phyloP scores from a whole-genome alignment of 2,329 filamentous ascomycete species.

The Xylariaceae sp. region DNA sequence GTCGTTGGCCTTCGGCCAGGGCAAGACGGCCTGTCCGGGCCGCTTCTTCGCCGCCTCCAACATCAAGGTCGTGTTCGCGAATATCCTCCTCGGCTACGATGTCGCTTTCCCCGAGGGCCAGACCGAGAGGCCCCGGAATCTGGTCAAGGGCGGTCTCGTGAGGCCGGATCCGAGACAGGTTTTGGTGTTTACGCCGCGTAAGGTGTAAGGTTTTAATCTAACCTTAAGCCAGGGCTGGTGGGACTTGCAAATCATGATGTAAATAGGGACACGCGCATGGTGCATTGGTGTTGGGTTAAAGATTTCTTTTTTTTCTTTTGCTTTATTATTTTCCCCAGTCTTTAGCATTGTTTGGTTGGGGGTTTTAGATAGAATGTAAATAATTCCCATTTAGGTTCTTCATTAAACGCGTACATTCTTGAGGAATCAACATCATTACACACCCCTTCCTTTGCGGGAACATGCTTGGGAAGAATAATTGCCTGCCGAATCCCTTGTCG shows the following conservation, averaged over 20 bases:
- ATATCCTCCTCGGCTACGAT: slow-evolving; percentile 16
- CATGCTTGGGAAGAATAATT: no score
- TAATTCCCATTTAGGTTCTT: no score
- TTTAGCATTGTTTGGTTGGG: no score
- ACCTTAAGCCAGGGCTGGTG: slow-evolving; percentile 2
- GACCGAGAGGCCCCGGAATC: slow-evolving; percentile 17
- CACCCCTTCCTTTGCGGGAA: no score
- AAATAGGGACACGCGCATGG: no score
- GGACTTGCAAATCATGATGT: background rate
- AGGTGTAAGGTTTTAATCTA: slow-evolving; percentile 5
- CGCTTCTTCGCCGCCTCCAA: slow-evolving; percentile 19
- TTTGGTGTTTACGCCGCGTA: slow-evolving; percentile 16
- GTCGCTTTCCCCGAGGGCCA: slow-evolving; percentile 17
- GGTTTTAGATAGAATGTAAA: no score
- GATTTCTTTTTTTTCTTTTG: no score
- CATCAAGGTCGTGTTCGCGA: slow-evolving; percentile 18
- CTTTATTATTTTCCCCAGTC: no score
- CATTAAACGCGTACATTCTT: no score
- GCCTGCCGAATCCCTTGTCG: no score
- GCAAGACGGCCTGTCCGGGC: slow-evolving; percentile 18
- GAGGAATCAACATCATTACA: no score
- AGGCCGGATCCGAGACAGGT: slow-evolving; percentile 16
- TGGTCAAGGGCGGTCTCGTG: slow-evolving; percentile 17
- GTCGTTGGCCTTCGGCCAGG: slow-evolving; percentile 17
- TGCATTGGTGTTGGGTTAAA: no score